Evolutionary conservation across 495 filamentous ascomycete species (phyloP).

Genomic region (Thermochaetoides thermophila): DNA sequence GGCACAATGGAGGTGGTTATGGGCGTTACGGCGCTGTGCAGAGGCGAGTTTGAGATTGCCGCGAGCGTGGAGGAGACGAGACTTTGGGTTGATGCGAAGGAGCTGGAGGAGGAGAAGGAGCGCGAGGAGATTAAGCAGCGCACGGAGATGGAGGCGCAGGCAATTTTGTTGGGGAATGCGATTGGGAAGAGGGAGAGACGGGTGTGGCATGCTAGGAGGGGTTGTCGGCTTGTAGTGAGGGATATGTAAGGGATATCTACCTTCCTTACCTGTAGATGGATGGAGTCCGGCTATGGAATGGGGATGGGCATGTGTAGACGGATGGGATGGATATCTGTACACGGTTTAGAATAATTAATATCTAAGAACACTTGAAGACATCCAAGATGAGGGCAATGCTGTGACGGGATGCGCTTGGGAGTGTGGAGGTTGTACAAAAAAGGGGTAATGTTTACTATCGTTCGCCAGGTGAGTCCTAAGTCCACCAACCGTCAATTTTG

Average conservation of each 20-base stretch:
- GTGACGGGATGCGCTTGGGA: too few species aligned
- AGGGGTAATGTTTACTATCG: background rate
- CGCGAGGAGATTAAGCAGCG: constrained; percentile 10
- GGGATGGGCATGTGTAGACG: background rate
- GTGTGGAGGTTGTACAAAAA: too few species aligned
- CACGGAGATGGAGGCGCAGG: constrained; percentile 34
- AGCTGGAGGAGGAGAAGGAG: constrained; percentile 31
- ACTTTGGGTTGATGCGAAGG: constrained; percentile 37
- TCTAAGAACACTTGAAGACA: too few species aligned
- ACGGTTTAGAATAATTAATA: too few species aligned
- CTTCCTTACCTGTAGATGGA: too few species aligned
- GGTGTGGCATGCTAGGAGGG: constrained; percentile 56
- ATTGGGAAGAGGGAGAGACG: constrained; percentile 47
- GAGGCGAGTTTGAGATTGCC: constrained; percentile 69
- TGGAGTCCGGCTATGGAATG: background rate
- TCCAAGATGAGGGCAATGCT: too few species aligned
- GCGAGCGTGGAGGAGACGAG: constrained; percentile 70
- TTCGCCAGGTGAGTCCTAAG: background rate
- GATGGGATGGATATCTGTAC: background rate
- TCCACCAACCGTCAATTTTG: background rate
- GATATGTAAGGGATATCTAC: constrained; percentile 22
- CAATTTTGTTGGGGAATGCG: constrained; percentile 32
- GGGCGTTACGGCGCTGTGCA: constrained; percentile 56
- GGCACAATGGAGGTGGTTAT: constrained; percentile 40
- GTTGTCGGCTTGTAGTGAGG: constrained; percentile 45